A percentile compares a stretch with the other conserved stretches of the same genome.
Evolutionary conservation across 768 basidiomycete species (phyloP).

Genomic region (Termitomyces sp.): DNA sequence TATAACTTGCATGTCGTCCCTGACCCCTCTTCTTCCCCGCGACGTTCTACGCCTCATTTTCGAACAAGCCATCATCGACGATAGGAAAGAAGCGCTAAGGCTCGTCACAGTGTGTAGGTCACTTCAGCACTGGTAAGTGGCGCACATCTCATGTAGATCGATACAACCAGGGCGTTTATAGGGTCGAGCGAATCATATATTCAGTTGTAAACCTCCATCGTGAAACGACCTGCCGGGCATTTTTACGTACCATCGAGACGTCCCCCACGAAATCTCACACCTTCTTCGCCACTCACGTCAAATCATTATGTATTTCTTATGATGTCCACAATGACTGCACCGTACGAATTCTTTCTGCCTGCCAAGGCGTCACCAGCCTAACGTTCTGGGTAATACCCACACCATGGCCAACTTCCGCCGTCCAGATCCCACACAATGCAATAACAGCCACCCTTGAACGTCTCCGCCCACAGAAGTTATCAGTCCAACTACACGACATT

Average conservation of each 20-base stretch:
- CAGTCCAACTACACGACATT: conserved; percentile 23
- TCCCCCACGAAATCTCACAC: conserved; percentile 22
- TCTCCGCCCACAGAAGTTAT: conserved; percentile 25
- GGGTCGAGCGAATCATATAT: conserved; percentile 33
- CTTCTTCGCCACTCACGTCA: conserved; percentile 31
- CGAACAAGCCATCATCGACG: conserved; percentile 24
- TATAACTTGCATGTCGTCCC: conserved; percentile 2
- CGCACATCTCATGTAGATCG: neutral
- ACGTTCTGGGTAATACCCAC: conserved; percentile 30
- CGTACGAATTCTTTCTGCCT: conserved; percentile 25
- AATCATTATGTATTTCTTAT: conserved; percentile 29
- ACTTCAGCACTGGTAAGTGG: conserved; percentile 26
- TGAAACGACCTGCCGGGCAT: conserved; percentile 25
- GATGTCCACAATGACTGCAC: conserved; percentile 25
- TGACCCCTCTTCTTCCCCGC: conserved; percentile 21
- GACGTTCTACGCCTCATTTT: conserved; percentile 32
- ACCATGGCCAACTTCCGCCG: conserved; percentile 6
- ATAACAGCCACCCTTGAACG: conserved; percentile 16
- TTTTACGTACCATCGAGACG: conserved; percentile 31
- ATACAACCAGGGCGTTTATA: conserved; percentile 5
- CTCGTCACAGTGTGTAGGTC: conserved; percentile 25
- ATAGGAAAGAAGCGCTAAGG: conserved; percentile 24
- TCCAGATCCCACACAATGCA: conserved; percentile 8
- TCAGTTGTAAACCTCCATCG: conserved; percentile 25
- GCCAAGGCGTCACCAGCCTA: conserved; percentile 26